Conservation (phyloP, 176 grass and related monocot species). For the Ananas comosus region DNA sequence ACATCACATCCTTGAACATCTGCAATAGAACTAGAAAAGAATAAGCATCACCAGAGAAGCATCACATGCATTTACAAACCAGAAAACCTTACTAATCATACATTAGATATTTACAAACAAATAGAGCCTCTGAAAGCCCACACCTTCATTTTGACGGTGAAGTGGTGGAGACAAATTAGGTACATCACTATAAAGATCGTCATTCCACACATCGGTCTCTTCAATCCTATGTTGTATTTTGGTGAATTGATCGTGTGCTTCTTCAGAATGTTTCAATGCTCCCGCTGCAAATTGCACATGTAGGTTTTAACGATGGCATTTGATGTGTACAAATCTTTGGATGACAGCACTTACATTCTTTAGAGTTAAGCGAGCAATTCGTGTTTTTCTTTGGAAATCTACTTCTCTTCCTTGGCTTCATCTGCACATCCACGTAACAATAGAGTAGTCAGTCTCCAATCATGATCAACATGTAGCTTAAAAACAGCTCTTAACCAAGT, state of each 20-base stretch:
- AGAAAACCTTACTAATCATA: too few relatives aligned
- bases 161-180: constrained; percentile 12
- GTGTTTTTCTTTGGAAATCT: background rate
- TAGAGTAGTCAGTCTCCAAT: background rate
- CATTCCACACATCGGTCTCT: constrained; percentile 17
- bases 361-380: background rate
- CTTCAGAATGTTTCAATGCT: constrained; percentile 5
- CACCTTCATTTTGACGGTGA: constrained; percentile 4
- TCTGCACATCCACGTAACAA: background rate
- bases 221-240: constrained; percentile 6
- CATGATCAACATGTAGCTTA: background rate
- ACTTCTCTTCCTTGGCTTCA: background rate
- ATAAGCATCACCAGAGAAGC: too few relatives aligned
- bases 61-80: too few relatives aligned
- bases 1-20: constrained; percentile 2
- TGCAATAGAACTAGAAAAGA: constrained; percentile 10
- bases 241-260: background rate
- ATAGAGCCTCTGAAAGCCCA: background rate
- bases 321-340: background rate
- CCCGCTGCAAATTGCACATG: background rate
- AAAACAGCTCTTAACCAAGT: constrained; percentile 7
- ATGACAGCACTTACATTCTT: background rate
- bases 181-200: constrained; percentile 1
- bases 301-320: background rate
- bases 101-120: too few relatives aligned